phyloP scores from a whole-genome alignment of 345 rosid species.

The Alliaria petiolata region DNA sequence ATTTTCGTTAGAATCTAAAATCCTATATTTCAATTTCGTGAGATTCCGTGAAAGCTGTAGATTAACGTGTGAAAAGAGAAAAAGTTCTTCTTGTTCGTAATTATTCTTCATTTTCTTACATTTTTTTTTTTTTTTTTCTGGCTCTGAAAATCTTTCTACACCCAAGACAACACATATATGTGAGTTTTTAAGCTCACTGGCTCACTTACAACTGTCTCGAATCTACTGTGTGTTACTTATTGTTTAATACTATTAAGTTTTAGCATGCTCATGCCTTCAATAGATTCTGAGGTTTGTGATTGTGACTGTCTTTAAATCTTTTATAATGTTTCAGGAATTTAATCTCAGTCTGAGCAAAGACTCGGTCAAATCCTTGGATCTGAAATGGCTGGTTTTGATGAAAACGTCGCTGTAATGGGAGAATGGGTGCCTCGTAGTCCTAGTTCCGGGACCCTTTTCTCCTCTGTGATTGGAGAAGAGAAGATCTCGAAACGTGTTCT shows the following conservation, averaged over 20 bases:
- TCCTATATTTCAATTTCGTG: not conserved
- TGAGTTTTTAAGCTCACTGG: not conserved
- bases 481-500: slow-evolving; percentile 39
- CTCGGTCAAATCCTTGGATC: slow-evolving; percentile 11
- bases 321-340: slow-evolving; percentile 5
- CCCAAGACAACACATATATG: not conserved
- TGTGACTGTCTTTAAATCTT: not conserved
- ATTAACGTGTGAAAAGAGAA: slow-evolving; percentile 12
- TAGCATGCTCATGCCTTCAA: not conserved
- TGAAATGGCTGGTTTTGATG: slow-evolving; percentile 67
- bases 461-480: slow-evolving; percentile 44
- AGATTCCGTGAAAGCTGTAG: not conserved
- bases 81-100: not conserved
- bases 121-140: not conserved
- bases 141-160: not conserved
- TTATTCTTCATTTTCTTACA: not conserved
- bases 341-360: not conserved
- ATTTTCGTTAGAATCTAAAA: slow-evolving; percentile 8
- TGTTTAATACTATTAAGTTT: not conserved
- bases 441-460: slow-evolving; percentile 54
- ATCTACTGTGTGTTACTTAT: not conserved
- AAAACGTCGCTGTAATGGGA: slow-evolving; percentile 66
- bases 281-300: not conserved
- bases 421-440: slow-evolving; percentile 83
- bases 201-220: slow-evolving; percentile 9